Conservation (phyloP, 1,139 yeast species). For the Suhomyces guaymorum region DNA sequence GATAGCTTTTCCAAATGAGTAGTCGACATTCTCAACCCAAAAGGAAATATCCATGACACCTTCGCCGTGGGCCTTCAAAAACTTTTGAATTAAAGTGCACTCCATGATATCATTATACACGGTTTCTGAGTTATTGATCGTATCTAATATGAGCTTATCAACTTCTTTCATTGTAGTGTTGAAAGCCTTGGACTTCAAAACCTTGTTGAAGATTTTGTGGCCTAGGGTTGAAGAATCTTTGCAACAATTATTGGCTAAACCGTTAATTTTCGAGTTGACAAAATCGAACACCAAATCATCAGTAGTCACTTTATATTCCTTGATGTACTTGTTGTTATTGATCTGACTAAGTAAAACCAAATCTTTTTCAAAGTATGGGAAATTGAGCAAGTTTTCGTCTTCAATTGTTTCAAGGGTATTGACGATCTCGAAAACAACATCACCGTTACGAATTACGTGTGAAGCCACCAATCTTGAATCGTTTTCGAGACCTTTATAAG, state of each 20-base stretch:
- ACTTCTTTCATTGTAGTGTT: slow-evolving; percentile 15
- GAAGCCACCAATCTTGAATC: slow-evolving; percentile 57
- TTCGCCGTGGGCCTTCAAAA: slow-evolving; percentile 66
- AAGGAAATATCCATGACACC: slow-evolving; percentile 75
- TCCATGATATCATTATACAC: slow-evolving; percentile 23
- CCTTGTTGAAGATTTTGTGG: slow-evolving; percentile 17
- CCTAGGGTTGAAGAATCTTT: slow-evolving; percentile 5
- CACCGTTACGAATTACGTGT: slow-evolving; percentile 62
- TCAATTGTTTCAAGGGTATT: slow-evolving; percentile 28
- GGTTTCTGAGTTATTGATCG: slow-evolving; percentile 23
- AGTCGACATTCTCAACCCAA: slow-evolving; percentile 51
- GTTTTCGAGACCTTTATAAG: slow-evolving; percentile 67
- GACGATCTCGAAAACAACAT: slow-evolving; percentile 52
- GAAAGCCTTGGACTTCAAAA: slow-evolving; percentile 18
- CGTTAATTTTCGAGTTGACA: slow-evolving; percentile 19
- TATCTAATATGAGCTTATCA: slow-evolving; percentile 16
- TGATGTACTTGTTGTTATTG: slow-evolving; percentile 8
- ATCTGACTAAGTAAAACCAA: slow-evolving; percentile 1
- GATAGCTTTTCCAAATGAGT: slow-evolving; percentile 48
- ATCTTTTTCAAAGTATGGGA: slow-evolving; percentile 20
- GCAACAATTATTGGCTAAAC: slow-evolving; percentile 9
- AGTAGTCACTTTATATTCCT: slow-evolving; percentile 19
- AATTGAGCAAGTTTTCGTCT: slow-evolving; percentile 18
- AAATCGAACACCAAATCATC: slow-evolving; percentile 23
- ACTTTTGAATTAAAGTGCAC: slow-evolving; percentile 35